phyloP scores from a whole-genome alignment of 495 filamentous ascomycete species.

The Tirmania nivea region DNA sequence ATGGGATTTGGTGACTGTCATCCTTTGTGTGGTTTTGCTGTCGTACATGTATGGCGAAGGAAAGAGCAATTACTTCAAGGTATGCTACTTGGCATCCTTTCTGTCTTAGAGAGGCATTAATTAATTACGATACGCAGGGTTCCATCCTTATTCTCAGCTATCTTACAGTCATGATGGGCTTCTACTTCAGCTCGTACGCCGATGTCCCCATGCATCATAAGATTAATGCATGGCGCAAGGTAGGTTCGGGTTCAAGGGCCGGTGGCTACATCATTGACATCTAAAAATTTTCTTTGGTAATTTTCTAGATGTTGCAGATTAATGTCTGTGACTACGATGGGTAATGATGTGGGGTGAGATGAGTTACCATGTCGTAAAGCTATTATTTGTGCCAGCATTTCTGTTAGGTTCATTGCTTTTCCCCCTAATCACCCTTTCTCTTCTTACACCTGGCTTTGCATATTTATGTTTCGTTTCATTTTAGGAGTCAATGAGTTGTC shows the following conservation, averaged over 20 bases:
- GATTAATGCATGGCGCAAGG: neutral
- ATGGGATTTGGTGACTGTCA: constrained; percentile 97
- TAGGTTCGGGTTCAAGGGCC: neutral
- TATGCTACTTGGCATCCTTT: neutral
- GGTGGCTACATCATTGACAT: neutral
- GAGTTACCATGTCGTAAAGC: no score
- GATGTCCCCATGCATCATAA: neutral
- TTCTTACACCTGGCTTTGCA: no score
- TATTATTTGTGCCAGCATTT: no score
- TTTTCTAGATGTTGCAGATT: neutral
- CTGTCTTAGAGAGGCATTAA: no score
- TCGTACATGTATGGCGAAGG: constrained; percentile 97
- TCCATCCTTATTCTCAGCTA: constrained; percentile 88
- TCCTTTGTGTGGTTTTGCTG: constrained; percentile 88
- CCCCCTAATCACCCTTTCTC: no score
- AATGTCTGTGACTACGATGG: no score
- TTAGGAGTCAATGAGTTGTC: no score
- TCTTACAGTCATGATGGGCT: constrained; percentile 75
- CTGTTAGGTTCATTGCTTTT: no score
- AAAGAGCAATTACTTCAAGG: constrained; percentile 79
- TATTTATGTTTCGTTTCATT: no score
- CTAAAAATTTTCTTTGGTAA: neutral
- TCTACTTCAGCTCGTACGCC: constrained; percentile 42
- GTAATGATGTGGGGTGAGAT: no score
- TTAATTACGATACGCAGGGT: constrained; percentile 27